These are phyloP conservation scores for Achaetomiella virescens DNA, from an alignment of 495 filamentous ascomycete genomes.

Conservation along the genomic window DNA sequence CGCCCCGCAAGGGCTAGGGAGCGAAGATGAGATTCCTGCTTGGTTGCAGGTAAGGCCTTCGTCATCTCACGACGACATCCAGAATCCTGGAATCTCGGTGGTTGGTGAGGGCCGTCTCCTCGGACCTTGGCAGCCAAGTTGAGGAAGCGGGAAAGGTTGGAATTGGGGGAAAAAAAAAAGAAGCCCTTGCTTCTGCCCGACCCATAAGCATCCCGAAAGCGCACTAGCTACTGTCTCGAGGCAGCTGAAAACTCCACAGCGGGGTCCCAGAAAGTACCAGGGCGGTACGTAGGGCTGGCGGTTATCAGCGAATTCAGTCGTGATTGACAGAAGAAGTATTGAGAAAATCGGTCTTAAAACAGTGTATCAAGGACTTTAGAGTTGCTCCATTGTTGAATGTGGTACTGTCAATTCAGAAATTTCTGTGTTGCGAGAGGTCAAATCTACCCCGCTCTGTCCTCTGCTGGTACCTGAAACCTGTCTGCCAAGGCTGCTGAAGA, in stretches of 20 bases:
- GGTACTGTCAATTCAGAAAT: not conserved
- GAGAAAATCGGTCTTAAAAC: not conserved
- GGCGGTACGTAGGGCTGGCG: conserved; percentile 5
- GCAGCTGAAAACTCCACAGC: conserved; percentile 20
- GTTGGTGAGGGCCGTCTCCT: not conserved
- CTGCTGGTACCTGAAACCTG: not conserved
- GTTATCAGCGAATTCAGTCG: not conserved
- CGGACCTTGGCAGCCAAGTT: conserved; percentile 2
- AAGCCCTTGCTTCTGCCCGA: not conserved
- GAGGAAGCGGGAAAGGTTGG: not conserved
- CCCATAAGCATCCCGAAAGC: conserved; percentile 12
- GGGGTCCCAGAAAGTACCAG: conserved; percentile 1
- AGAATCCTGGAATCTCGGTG: not conserved
- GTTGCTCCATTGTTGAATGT: not conserved
- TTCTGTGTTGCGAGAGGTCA: not conserved
- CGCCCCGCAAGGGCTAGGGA: not conserved
- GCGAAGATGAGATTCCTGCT: not conserved
- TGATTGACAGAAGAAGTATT: not conserved
- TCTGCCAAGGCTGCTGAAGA: not conserved
- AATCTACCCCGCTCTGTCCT: not conserved
- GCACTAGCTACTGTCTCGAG: conserved; percentile 13
- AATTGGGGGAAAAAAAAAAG: not conserved
- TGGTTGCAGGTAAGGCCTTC: not conserved
- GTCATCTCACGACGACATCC: not conserved
- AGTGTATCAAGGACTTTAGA: not conserved